A percentile compares a stretch with the other conserved stretches of the same genome.
phyloP scores from a whole-genome alignment of 208 protist genomes.

The Leishmania major region DNA sequence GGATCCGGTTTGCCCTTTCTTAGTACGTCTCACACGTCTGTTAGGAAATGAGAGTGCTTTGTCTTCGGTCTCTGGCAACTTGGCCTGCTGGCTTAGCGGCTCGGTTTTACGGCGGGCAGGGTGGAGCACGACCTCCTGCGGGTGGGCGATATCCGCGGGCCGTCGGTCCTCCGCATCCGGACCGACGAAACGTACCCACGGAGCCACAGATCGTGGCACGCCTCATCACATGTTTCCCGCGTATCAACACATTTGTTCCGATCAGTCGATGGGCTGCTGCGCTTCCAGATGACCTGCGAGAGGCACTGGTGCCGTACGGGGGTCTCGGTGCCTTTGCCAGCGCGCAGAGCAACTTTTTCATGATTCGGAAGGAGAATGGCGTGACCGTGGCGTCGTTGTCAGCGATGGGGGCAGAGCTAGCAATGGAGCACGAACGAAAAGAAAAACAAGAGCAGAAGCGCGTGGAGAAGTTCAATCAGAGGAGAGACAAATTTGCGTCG shows the following conservation, averaged over 20 bases:
- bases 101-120: constrained; percentile 17
- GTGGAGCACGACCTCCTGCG: background rate
- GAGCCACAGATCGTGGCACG: constrained; percentile 73
- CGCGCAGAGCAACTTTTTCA: constrained; percentile 77
- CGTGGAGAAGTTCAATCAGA: constrained; percentile 22
- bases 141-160: constrained; percentile 11
- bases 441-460: constrained; percentile 45
- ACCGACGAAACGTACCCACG: constrained; percentile 24
- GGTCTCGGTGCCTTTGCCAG: constrained; percentile 56
- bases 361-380: constrained; percentile 64
- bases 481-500: constrained; percentile 5
- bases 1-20: background rate
- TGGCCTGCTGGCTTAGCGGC: background rate
- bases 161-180: constrained; percentile 17
- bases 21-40: background rate
- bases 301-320: constrained; percentile 65
- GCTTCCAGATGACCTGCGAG: constrained; percentile 67
- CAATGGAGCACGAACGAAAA: constrained; percentile 35
- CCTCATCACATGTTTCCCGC: constrained; percentile 60
- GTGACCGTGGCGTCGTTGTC: constrained; percentile 62
- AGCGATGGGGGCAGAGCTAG: constrained; percentile 54
- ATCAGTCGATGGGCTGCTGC: constrained; percentile 54
- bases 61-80: constrained; percentile 1
- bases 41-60: constrained; percentile 21
- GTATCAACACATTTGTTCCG: constrained; percentile 44